These are phyloP conservation scores for Amylocarpus encephaloides DNA, from an alignment of 2,329 filamentous ascomycete genomes.

Conservation along the genomic window DNA sequence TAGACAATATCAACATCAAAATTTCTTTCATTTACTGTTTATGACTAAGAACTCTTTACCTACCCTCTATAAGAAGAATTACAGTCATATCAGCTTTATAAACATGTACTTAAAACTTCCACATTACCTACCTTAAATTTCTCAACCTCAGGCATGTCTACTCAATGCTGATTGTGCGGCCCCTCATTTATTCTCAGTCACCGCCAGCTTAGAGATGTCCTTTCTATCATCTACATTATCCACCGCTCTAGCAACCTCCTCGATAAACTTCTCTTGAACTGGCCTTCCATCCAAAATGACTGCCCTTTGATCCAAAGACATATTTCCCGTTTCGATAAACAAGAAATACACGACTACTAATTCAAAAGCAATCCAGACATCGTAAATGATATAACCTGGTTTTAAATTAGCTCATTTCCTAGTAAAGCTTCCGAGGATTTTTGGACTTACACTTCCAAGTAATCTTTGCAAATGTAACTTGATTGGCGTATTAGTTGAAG, in stretches of 20 bases:
- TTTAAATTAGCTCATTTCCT: no score
- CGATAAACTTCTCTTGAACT: slow-evolving; percentile 17
- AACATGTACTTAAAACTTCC: no score
- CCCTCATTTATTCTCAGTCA: no score
- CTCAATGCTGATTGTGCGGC: no score
- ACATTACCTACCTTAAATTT: no score
- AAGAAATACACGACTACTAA: slow-evolving; percentile 8
- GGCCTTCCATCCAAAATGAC: slow-evolving; percentile 36
- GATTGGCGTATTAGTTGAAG: slow-evolving; percentile 37
- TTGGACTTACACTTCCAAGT: slow-evolving; percentile 32
- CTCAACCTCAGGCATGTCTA: no score
- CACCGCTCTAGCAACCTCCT: background rate
- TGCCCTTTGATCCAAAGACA: slow-evolving; percentile 37
- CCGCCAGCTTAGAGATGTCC: background rate
- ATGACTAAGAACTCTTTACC: no score
- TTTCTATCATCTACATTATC: background rate
- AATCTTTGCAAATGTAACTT: slow-evolving; percentile 34
- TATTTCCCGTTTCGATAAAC: slow-evolving; percentile 35
- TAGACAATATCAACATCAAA: no score
- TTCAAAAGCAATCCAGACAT: slow-evolving; percentile 21
- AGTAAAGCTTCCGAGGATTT: background rate
- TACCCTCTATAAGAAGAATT: no score
- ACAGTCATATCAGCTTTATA: no score
- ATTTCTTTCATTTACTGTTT: no score
- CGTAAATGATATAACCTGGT: slow-evolving; percentile 27